A percentile compares a stretch with the other conserved stretches of the same genome.
These are phyloP conservation scores for Vitis rotundifolia DNA, from an alignment of 164 flowering plant genomes.

Conservation along the genomic window DNA sequence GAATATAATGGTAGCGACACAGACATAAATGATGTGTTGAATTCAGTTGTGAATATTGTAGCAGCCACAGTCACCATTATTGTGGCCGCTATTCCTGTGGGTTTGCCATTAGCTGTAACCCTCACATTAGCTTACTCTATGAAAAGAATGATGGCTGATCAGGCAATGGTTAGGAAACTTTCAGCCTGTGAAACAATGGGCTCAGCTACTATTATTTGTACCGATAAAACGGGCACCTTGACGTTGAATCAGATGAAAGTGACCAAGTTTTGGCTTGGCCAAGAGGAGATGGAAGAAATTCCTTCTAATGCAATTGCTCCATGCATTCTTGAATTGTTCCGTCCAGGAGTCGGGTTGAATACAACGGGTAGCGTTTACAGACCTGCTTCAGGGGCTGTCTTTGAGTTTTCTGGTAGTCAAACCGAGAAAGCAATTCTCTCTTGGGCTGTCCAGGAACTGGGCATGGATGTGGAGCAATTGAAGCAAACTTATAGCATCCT, in stretches of 20 bases:
- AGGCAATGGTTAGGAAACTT: conserved; percentile 76
- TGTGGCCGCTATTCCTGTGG: conserved; percentile 86
- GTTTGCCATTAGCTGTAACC: conserved; percentile 73
- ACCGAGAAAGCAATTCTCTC: conserved; percentile 65
- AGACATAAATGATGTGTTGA: conserved; percentile 31
- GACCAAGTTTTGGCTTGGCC: conserved; percentile 61
- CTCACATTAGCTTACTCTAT: conserved; percentile 77
- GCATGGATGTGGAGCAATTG: conserved; percentile 48
- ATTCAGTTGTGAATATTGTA: conserved; percentile 46
- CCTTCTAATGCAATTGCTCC: conserved; percentile 4
- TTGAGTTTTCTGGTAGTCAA: conserved; percentile 59
- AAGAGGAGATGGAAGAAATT: conserved; percentile 30
- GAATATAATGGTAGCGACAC: conserved; percentile 46
- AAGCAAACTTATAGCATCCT: conserved; percentile 34
- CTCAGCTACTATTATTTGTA: conserved; percentile 68
- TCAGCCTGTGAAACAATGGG: conserved; percentile 91
- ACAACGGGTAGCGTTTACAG: conserved; percentile 55
- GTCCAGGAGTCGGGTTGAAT: conserved; percentile 56
- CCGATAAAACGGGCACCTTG: conserved; percentile 77
- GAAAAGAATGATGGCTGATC: conserved; percentile 84
- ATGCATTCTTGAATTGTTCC: conserved; percentile 34
- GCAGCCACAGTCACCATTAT: conserved; percentile 72
- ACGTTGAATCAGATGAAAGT: conserved; percentile 76
- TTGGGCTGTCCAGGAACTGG: conserved; percentile 52
- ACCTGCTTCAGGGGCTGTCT: conserved; percentile 20